phyloP scores from a whole-genome alignment of 805 yeast genomes.

The Cyberlindnera lachancei region DNA sequence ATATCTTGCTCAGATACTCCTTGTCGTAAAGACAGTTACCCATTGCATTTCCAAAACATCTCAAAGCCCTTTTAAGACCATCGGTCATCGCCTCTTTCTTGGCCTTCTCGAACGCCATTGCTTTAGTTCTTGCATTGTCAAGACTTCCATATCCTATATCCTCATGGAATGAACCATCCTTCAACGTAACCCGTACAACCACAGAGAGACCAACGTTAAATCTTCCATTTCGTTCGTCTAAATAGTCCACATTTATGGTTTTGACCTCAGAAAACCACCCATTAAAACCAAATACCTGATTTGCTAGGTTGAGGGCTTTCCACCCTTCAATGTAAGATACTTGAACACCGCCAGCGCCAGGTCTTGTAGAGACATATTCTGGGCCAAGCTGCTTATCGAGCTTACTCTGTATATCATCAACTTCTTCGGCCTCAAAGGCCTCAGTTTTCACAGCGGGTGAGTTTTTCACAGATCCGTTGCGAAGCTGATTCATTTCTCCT shows the following conservation, averaged over 20 bases:
- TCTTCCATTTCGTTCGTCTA: conserved; percentile 55
- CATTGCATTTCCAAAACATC: conserved; percentile 76
- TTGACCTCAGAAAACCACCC: conserved; percentile 77
- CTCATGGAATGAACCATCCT: conserved; percentile 74
- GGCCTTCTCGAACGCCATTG: conserved; percentile 76
- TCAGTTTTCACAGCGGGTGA: conserved; percentile 14
- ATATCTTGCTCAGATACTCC: conserved; percentile 43
- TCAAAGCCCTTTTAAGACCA: conserved; percentile 68
- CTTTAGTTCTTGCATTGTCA: conserved; percentile 64
- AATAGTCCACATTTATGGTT: conserved; percentile 57
- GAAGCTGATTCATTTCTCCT: conserved; percentile 6
- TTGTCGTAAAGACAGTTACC: conserved; percentile 84
- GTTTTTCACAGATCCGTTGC: conserved; percentile 6
- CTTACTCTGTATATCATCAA: conserved; percentile 28
- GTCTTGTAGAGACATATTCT: conserved; percentile 66
- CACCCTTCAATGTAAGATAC: conserved; percentile 79
- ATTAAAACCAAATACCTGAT: conserved; percentile 74
- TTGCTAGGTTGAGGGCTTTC: conserved; percentile 74
- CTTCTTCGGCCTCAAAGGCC: conserved; percentile 11
- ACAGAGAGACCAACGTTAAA: conserved; percentile 64
- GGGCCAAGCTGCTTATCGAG: conserved; percentile 55
- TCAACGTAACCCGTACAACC: conserved; percentile 62
- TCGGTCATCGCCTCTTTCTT: conserved; percentile 82
- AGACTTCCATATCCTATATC: conserved; percentile 83
- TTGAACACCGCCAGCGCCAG: conserved; percentile 64